Evolutionary conservation across 139 green algal genomes (phyloP), one percentile per base, ranked within the genome.

Genomic region (Yamagishiella unicocca): DNA sequence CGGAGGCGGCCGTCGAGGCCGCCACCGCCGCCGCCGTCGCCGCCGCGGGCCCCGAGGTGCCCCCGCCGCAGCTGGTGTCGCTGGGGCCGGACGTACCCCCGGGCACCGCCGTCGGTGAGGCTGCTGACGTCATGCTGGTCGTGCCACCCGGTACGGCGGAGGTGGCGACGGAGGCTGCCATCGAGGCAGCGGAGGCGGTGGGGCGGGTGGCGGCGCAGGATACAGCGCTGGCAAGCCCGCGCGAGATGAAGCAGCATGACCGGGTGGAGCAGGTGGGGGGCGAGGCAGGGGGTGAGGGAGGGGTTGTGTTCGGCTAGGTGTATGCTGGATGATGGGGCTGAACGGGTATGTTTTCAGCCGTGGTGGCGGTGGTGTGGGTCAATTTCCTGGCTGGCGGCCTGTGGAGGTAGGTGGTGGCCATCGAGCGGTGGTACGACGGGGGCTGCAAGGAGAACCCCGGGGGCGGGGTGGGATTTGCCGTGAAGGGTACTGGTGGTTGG

Each of bases 121-220:
- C 0, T 4, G 42, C 78, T 9, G 80, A 86, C 33, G 80, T 45
- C 25, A 43, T 86, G 22, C 43, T 86, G 0, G 1, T 86, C 10
- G 80, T 86, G 43, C 80, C 80, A 21, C 80, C 80, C 7, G 80
- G 80, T 61, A 86, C 80, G 19, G 62, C 61, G 4, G 80, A 22
- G 0, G 80, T 61, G 43, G 80, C 80, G 62, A 45, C 80, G 31
- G 64, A 86, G 45, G 80, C 80, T 9, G 80, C 80, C 4, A 19
- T 86, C 14, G 31, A 38, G 25, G 80, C 80, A 43, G 80, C 80
- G n/a, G 17, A 17, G 45, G 42, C 31, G 43, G 64, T 68, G 62
- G 61, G 58, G 33, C 4, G 2, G 17, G 43, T 31, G 42, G 31
- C 33, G 80, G 80, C 31, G 43, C 31, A n/a, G 4, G 64, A 40